A percentile compares a stretch with the other conserved stretches of the same genome.
phyloP scores from a whole-genome alignment of 345 rosid genomes.

The Aegle marmelos region DNA sequence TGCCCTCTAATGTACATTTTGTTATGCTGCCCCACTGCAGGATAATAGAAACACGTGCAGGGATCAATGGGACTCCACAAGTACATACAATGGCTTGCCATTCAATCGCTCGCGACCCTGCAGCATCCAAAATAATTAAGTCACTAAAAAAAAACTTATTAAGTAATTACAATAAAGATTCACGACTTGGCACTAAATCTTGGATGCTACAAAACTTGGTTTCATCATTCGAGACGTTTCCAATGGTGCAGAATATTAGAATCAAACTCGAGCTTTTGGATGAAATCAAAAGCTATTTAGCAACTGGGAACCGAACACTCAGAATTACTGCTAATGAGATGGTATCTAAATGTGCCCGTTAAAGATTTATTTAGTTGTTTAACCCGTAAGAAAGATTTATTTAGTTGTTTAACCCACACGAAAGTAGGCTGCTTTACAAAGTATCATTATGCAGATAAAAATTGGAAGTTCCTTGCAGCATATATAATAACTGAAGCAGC shows the following conservation, averaged over 20 bases:
- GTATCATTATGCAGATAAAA: not conserved
- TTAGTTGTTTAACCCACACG: not conserved
- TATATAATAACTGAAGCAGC: not conserved
- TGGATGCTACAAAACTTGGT: not conserved
- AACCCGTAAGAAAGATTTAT: too few relatives aligned
- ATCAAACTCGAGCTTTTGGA: not conserved
- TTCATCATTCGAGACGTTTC: not conserved
- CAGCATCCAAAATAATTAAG: conserved; percentile 2
- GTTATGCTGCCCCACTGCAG: conserved; percentile 4
- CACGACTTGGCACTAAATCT: not conserved
- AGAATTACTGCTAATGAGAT: not conserved
- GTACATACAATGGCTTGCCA: conserved; percentile 59
- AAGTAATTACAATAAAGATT: not conserved
- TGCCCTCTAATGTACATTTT: conserved; percentile 27
- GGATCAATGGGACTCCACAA: conserved; percentile 56
- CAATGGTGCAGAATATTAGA: not conserved
- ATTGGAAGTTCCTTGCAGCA: not conserved
- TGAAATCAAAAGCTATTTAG: not conserved
- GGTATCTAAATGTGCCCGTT: not conserved
- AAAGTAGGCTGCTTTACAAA: not conserved
- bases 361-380: not conserved
- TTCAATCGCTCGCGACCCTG: conserved; percentile 65
- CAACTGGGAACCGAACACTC: not conserved
- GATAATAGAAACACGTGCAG: not conserved
- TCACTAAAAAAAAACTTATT: not conserved